Conservation (phyloP, 2,329 filamentous ascomycete species). For the Fusarium sacchari region DNA sequence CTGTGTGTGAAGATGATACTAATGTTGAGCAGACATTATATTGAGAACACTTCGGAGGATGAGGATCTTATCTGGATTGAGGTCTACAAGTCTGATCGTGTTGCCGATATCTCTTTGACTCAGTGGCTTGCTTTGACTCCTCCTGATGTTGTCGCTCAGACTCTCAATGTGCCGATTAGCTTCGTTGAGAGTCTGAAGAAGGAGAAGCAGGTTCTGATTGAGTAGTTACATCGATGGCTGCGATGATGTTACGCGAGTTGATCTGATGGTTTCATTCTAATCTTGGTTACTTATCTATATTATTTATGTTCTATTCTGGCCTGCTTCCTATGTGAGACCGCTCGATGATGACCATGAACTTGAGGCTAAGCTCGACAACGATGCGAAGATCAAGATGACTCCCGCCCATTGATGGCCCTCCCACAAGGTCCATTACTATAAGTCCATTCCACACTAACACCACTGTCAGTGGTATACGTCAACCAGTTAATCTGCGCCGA, state of each 20-base stretch:
- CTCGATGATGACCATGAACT: neutral
- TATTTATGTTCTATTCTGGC: neutral
- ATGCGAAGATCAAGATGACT: neutral
- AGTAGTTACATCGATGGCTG: neutral
- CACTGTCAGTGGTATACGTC: neutral
- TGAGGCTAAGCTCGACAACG: neutral
- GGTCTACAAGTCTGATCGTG: constrained; percentile 73
- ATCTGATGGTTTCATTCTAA: neutral
- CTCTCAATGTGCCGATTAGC: constrained; percentile 66
- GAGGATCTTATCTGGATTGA: constrained; percentile 75
- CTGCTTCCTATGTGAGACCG: too few species aligned
- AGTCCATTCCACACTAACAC: neutral
- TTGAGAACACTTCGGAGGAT: constrained; percentile 72
- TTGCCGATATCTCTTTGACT: constrained; percentile 72
- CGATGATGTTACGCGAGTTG: too few species aligned
- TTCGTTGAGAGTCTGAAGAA: constrained; percentile 68
- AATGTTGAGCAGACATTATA: constrained; percentile 63
- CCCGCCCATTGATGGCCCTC: neutral
- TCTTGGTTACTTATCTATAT: neutral
- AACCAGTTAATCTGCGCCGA: neutral
- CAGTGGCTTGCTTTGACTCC: constrained; percentile 78
- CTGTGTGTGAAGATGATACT: neutral
- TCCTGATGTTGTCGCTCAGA: constrained; percentile 67
- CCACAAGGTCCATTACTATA: neutral
- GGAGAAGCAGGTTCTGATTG: constrained; percentile 68